Conservation (phyloP, 306 rosid species). For the Chamaecrista fasciculata region DNA sequence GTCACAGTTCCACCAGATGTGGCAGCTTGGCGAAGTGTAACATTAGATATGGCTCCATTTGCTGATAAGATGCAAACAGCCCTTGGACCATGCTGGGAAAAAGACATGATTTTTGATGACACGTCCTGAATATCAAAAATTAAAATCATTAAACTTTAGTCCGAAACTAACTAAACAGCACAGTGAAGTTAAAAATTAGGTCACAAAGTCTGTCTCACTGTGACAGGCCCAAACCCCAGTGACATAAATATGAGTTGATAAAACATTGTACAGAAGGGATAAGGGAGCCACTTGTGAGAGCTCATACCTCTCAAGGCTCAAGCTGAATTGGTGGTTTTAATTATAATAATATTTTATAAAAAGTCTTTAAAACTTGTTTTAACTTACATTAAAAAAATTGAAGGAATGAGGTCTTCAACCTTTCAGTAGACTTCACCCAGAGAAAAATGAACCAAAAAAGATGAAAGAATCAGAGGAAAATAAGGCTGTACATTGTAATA, state of each 20-base stretch:
- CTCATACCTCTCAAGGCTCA: too few relatives aligned
- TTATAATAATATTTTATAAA: too few relatives aligned
- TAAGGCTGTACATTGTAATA: not conserved
- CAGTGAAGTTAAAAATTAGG: not conserved
- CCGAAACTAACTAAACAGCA: not conserved
- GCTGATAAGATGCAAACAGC: slow-evolving; percentile 66
- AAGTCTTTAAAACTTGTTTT: too few relatives aligned
- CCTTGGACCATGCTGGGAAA: slow-evolving; percentile 58
- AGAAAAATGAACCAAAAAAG: too few relatives aligned
- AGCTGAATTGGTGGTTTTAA: too few relatives aligned
- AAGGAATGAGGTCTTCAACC: too few relatives aligned
- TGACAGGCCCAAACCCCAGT: too few relatives aligned
- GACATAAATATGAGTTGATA: not conserved
- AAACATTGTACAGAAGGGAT: not conserved
- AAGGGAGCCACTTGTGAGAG: not conserved
- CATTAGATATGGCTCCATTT: slow-evolving; percentile 71
- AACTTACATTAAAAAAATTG: too few relatives aligned
- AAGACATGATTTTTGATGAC: slow-evolving; percentile 52
- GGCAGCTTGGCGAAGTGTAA: slow-evolving; percentile 64
- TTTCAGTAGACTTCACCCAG: too few relatives aligned
- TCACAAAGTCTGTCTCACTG: too few relatives aligned
- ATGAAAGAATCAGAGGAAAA: not conserved
- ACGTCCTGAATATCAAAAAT: slow-evolving; percentile 54
- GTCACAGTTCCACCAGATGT: slow-evolving; percentile 78
- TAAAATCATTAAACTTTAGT: not conserved